Evolutionary conservation across 1,284 basidiomycete species (phyloP).

Genomic region (Trametes polyzona): DNA sequence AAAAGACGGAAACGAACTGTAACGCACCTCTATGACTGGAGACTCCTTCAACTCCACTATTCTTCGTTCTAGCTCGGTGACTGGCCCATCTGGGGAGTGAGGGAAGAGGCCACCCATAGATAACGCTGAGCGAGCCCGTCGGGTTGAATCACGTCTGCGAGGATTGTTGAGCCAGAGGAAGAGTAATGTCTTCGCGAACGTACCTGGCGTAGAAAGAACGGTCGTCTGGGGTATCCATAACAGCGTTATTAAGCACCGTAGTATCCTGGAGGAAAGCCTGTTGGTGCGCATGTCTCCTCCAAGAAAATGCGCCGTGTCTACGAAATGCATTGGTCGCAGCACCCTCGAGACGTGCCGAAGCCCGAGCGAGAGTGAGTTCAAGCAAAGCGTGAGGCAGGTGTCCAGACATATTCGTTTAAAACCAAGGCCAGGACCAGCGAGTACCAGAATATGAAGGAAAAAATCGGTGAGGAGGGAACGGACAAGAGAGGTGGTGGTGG

Average conservation of each 20-base stretch:
- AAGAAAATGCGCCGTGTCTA: not conserved
- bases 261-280: not conserved
- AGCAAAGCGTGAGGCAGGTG: conserved; percentile 27
- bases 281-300: conserved; percentile 14
- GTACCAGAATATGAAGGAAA: no score
- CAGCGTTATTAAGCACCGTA: not conserved
- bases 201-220: conserved; percentile 22
- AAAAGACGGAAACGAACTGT: not conserved
- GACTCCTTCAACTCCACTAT: conserved; percentile 27
- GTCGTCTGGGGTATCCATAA: not conserved
- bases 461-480: no score
- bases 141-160: conserved; percentile 9
- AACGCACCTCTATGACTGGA: conserved; percentile 20
- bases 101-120: conserved; percentile 4
- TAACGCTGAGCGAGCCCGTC: not conserved
- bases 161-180: no score
- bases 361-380: conserved; percentile 27
- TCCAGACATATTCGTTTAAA: conserved; percentile 16
- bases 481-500: not conserved
- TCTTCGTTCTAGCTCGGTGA: conserved; percentile 28
- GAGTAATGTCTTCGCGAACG: no score
- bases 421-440: conserved; percentile 1
- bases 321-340: conserved; percentile 4
- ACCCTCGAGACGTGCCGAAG: conserved; percentile 19
- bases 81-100: conserved; percentile 2